Evolutionary conservation across 2,329 filamentous ascomycete genomes (phyloP), one percentile per base, ranked within the genome.

Genomic region (Trichoderma polysporum): DNA sequence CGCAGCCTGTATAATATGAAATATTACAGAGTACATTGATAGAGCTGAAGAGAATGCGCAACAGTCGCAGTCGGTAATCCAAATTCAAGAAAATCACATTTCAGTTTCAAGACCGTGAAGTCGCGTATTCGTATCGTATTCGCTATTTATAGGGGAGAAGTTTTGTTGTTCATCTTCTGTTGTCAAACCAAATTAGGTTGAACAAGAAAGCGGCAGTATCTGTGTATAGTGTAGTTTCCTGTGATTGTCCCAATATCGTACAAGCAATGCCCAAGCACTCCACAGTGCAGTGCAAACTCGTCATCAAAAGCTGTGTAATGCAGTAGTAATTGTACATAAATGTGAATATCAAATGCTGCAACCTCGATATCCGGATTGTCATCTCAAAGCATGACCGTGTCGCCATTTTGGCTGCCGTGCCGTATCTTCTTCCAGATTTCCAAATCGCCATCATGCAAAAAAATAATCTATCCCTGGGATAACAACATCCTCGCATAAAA

Each of bases 111-210:
- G 37, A 22, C 22, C 2, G 41, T 37, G 22, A 29, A n/a, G 52
- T 37, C n/a, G 39, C 41, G 59, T 62, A 62, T 41, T 39, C 33
- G 59, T 10, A 52, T 53, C 59, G 59, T 62, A 62, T 41, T 62
- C 59, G 45, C 57, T 49, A 19, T n/a, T 8, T 12, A 8, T 17
- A 45, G 41, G 22, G 39, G 13, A 12, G 39, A 45, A 41, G 39
- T n/a, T 17, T 10, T 45, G 39, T 3, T 41, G 41, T 45, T 45
- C n/a, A 19, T 45, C n/a, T 19, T 45, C 41, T 19, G n/a, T 19
- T n/a, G 45, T 47, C 4, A 9, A 15, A 3, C 56, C 56, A 4
- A 10, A 13, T 45, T 17, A 13, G n/a, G 10, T 10, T 19, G 2
- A 54, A 45, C 15, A 33, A 31, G 27, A 58, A 15, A 10, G 13